These are phyloP conservation scores for Eleusine coracana DNA, from an alignment of 176 grass and related monocot genomes.

Conservation along the genomic window DNA sequence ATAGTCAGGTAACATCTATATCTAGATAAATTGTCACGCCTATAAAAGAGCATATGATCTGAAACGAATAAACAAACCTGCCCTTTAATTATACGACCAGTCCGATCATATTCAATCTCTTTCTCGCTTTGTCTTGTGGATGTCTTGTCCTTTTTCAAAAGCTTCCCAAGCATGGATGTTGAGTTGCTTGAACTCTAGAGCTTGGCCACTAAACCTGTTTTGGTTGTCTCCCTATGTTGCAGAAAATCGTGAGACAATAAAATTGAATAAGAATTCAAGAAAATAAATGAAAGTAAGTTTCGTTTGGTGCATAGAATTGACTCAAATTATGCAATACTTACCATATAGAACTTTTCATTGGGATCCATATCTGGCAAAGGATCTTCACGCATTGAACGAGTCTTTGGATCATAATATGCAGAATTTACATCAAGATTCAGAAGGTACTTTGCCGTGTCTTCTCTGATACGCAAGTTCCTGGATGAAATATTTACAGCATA, in stretches of 20 bases:
- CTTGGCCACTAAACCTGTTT: conserved; percentile 91
- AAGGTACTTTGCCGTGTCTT: conserved; percentile 94
- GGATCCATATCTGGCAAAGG: conserved; percentile 88
- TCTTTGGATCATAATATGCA: conserved; percentile 95
- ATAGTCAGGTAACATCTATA: neutral
- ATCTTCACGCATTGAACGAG: conserved; percentile 95
- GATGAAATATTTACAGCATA: conserved; percentile 11
- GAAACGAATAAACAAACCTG: conserved; percentile 51
- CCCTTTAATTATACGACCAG: conserved; percentile 90
- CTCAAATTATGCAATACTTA: conserved; percentile 35
- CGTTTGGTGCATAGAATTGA: neutral
- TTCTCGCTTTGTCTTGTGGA: conserved; percentile 90
- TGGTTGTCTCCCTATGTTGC: conserved; percentile 85
- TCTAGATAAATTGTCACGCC: neutral
- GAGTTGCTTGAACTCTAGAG: conserved; percentile 87
- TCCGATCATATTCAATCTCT: conserved; percentile 92
- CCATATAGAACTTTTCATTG: conserved; percentile 95
- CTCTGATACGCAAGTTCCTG: conserved; percentile 95
- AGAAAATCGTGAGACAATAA: neutral
- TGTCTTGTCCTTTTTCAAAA: conserved; percentile 95
- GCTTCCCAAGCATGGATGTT: conserved; percentile 88
- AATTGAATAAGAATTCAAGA: conserved; percentile 3
- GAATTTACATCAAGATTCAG: conserved; percentile 96
- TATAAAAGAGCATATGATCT: neutral
- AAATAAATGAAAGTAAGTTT: neutral